A percentile compares a stretch with the other conserved stretches of the same genome.
Conservation (phyloP, 768 basidiomycete species). For the Xerocomellus intermedius region DNA sequence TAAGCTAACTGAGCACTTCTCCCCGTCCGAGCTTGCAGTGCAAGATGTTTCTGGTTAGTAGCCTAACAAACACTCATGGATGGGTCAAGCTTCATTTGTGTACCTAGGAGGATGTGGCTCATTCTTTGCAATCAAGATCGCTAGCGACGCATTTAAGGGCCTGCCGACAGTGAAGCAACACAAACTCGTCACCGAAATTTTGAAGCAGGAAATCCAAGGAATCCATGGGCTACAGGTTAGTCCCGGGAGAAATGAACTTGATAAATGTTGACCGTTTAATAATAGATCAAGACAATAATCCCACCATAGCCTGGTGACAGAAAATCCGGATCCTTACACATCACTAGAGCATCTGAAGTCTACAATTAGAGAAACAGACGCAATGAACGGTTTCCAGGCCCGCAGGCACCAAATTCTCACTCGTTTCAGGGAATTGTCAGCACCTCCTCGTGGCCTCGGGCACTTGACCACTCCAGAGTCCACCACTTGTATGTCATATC, state of each 20-base stretch:
- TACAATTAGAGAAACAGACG: conserved; percentile 8
- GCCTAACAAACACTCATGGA: not conserved
- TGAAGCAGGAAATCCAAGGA: conserved; percentile 86
- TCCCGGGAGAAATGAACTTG: not conserved
- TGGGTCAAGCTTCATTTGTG: conserved; percentile 5
- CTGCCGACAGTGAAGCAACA: conserved; percentile 91
- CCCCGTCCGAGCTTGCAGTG: conserved; percentile 79
- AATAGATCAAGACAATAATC: conserved; percentile 45
- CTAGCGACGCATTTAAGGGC: conserved; percentile 82
- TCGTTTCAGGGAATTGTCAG: not conserved
- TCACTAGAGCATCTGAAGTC: conserved; percentile 4
- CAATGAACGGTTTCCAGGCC: not conserved
- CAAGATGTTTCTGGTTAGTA: conserved; percentile 91
- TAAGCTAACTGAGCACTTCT: conserved; percentile 74
- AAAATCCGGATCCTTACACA: not conserved
- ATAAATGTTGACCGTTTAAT: conserved; percentile 6
- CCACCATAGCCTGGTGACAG: conserved; percentile 18
- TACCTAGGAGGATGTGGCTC: conserved; percentile 88
- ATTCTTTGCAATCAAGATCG: conserved; percentile 91
- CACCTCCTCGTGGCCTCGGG: not conserved
- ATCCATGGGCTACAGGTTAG: conserved; percentile 94
- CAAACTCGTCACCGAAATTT: conserved; percentile 75
- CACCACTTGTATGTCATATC: not conserved
- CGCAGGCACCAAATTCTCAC: not conserved
- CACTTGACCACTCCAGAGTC: not conserved